Conservation (phyloP, 179 eudicot species). For the Spinacia oleracea region DNA sequence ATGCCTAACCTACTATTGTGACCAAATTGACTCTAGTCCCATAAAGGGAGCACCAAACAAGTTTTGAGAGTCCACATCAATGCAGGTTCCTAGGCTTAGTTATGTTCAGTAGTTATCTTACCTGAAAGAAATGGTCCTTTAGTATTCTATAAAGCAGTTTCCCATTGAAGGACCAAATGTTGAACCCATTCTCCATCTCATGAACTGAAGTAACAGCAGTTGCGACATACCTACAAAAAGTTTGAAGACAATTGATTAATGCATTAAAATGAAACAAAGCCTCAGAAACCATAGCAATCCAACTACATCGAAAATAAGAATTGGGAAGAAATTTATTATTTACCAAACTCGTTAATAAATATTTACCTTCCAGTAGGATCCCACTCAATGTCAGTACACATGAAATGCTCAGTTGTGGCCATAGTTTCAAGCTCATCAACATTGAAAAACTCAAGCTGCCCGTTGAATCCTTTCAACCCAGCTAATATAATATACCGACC, state of each 20-base stretch:
- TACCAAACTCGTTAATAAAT: neutral
- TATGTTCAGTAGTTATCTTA: constrained; percentile 24
- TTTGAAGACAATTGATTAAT: neutral
- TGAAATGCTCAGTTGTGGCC: constrained; percentile 92
- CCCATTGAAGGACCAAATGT: constrained; percentile 85
- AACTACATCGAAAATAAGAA: neutral
- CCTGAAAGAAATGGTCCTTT: constrained; percentile 93
- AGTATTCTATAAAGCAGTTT: constrained; percentile 69
- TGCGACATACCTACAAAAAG: constrained; percentile 62
- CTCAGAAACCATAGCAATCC: neutral
- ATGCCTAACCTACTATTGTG: neutral
- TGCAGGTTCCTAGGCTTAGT: neutral
- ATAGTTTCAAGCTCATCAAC: constrained; percentile 99
- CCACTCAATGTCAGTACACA: constrained; percentile 98
- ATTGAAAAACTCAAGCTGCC: constrained; percentile 90
- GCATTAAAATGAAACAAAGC: neutral
- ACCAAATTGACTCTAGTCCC: neutral
- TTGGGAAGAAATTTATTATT: neutral
- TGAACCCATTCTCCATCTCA: constrained; percentile 95
- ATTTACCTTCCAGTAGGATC: constrained; percentile 97
- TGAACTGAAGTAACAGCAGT: constrained; percentile 84
- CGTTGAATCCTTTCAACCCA: constrained; percentile 93
- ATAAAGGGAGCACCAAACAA: neutral
- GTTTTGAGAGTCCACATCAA: neutral
- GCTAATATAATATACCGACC: constrained; percentile 83